Evolutionary conservation across 2,329 filamentous ascomycete genomes (phyloP), one percentile per base, ranked within the genome.

Genomic region (Spiromastix sp.): DNA sequence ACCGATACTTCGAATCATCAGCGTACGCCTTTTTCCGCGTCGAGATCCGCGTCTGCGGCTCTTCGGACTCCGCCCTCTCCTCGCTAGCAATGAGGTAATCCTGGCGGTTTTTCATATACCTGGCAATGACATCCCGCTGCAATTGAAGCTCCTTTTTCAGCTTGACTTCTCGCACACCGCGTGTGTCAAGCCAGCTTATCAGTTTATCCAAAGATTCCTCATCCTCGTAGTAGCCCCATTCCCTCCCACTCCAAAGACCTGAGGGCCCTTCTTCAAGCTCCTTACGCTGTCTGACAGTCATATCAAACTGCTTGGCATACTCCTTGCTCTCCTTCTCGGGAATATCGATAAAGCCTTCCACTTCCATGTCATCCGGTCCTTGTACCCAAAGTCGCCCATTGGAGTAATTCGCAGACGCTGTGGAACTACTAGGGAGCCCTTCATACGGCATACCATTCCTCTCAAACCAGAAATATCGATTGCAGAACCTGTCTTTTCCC

Each of bases 381-480:
- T 98, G 91, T 10, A 98, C 79, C 91, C 91, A 98, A 38, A 98
- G 72, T 39, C 89, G 84, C 6, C 85, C 91, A 55, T 96, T 98
- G 26, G 89, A 87, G 54, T 96, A 98, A 6, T 75, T 79, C 15
- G 89, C 86, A 30, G 78, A 70, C 1, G 85, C 82, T 1, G 89
- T 96, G 11, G 87, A 95, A 57, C 85, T 93, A 44, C 74, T 76
- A 0, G 87, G 87, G 37, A 95, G 70, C 4, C 91, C 91, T 20
- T 73, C 85, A 51, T 89, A 94, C 0, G 91, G 91, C 87, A 96
- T 96, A 16, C 87, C 91, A 52, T 96, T 98, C 43, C 89, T 81
- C 61, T 98, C 91, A 57, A 96, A 95, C 89, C 91, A 98, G 68
- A 93, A 96, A 61, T 96, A 98, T 36, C 89, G 77, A 60, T 98